A percentile compares a stretch with the other conserved stretches of the same genome.
Conservation (phyloP, 2,329 filamentous ascomycete species). For the Epichloe sibirici region DNA sequence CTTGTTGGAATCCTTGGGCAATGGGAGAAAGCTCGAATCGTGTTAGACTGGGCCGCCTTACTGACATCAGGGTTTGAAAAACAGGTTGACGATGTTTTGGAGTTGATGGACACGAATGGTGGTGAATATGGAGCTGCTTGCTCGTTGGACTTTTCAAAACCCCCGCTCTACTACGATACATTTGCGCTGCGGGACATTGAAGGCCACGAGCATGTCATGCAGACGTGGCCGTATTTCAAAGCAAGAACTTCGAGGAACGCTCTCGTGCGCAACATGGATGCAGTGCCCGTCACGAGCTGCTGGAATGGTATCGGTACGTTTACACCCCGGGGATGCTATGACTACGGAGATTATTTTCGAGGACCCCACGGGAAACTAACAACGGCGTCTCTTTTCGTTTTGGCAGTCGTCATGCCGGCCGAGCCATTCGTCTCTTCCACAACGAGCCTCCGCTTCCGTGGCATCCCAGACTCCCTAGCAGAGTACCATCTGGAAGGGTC, state of each 20-base stretch:
- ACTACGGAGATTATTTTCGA: not conserved
- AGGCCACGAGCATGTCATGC: slow-evolving; percentile 38
- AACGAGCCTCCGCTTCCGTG: slow-evolving; percentile 45
- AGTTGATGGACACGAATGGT: slow-evolving; percentile 42
- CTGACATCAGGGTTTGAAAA: not conserved
- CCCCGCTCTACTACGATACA: slow-evolving; percentile 47
- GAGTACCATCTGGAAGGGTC: slow-evolving; percentile 56
- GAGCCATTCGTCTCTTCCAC: slow-evolving; percentile 38
- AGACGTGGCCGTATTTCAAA: slow-evolving; percentile 48
- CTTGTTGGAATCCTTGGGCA: not conserved
- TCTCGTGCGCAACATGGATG: slow-evolving; percentile 33
- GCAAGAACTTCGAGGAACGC: slow-evolving; percentile 38
- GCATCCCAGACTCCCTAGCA: slow-evolving; percentile 49
- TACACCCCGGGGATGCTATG: not conserved
- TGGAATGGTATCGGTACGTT: slow-evolving; percentile 32
- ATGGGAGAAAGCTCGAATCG: no score
- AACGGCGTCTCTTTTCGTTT: not conserved
- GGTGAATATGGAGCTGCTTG: slow-evolving; percentile 51
- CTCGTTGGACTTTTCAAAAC: slow-evolving; percentile 45
- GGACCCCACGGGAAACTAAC: not conserved
- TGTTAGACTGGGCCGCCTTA: not conserved
- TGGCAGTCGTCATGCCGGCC: slow-evolving; percentile 36
- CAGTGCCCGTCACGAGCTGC: slow-evolving; percentile 33
- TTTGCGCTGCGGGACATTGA: slow-evolving; percentile 46
- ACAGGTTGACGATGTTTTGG: slow-evolving; percentile 42